phyloP scores from a whole-genome alignment of 169 alveolate genomes.

The Neospora caninum region DNA sequence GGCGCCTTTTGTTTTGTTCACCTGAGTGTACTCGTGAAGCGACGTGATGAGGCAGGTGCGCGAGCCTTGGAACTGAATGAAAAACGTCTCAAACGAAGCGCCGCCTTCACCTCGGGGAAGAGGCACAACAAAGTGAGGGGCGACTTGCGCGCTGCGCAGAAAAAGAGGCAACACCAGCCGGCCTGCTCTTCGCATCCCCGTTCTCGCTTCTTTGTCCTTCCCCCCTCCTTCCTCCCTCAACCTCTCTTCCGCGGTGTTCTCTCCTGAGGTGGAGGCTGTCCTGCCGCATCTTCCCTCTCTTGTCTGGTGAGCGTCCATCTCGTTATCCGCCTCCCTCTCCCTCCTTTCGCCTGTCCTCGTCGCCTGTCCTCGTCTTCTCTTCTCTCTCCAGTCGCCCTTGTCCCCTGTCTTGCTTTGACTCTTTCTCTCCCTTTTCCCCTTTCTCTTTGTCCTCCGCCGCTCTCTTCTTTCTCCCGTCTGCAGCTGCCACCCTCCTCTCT shows the following conservation, averaged over 20 bases:
- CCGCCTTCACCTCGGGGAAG: slow-evolving; percentile 18
- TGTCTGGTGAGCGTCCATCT: too few relatives aligned
- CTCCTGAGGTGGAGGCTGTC: too few relatives aligned
- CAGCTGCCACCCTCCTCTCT: too few relatives aligned
- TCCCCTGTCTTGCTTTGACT: not conserved
- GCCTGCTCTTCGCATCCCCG: not conserved
- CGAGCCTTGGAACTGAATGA: not conserved
- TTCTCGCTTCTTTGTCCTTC: too few relatives aligned
- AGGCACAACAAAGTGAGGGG: slow-evolving; percentile 2
- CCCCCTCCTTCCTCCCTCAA: too few relatives aligned
- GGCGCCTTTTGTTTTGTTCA: not conserved
- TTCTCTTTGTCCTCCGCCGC: too few relatives aligned
- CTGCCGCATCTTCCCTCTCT: too few relatives aligned
- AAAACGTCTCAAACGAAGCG: not conserved
- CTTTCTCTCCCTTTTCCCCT: too few relatives aligned
- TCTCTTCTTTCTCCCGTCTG: too few relatives aligned
- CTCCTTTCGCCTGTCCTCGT: too few relatives aligned
- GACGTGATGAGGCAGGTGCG: slow-evolving; percentile 10
- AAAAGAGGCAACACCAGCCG: not conserved
- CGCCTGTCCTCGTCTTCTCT: not conserved
- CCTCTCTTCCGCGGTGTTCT: too few relatives aligned
- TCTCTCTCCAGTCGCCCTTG: not conserved
- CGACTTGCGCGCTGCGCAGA: not conserved
- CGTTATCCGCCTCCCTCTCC: too few relatives aligned
- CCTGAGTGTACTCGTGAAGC: not conserved